Conservation (phyloP, 2,329 filamentous ascomycete species). For the Fusarium pilosicola region DNA sequence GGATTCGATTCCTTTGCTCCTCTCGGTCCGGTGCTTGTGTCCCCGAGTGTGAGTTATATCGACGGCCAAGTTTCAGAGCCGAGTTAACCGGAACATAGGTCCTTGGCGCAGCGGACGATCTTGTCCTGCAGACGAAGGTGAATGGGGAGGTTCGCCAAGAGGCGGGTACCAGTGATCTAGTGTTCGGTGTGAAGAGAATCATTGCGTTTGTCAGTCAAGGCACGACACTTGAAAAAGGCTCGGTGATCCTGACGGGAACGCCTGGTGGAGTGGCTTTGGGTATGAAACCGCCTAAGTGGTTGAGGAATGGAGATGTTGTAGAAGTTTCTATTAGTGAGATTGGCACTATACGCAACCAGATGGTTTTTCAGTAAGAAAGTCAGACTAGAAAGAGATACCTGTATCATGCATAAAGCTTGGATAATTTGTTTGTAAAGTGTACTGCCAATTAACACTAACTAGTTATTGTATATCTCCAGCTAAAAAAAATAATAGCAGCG, state of each 20-base stretch:
- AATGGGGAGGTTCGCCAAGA: constrained; percentile 20
- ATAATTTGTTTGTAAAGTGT: too few species aligned
- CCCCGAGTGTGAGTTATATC: background rate
- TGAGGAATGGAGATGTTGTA: constrained; percentile 14
- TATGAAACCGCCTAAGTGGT: constrained; percentile 11
- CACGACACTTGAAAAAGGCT: constrained; percentile 11
- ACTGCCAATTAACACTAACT: too few species aligned
- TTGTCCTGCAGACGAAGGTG: constrained; percentile 9
- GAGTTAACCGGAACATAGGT: background rate
- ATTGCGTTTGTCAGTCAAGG: constrained; percentile 12
- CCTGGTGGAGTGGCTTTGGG: constrained; percentile 16
- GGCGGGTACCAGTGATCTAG: constrained; percentile 2
- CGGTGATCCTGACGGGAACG: constrained; percentile 19
- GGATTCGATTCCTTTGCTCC: constrained; percentile 22
- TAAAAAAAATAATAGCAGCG: too few species aligned
- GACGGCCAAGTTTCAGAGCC: background rate
- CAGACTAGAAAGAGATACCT: background rate
- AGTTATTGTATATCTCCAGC: too few species aligned
- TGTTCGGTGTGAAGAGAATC: constrained; percentile 5
- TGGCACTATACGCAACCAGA: constrained; percentile 13
- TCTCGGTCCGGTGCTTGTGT: constrained; percentile 8
- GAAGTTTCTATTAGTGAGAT: constrained; percentile 15
- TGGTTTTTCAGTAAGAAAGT: background rate
- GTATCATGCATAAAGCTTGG: too few species aligned
- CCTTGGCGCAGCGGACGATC: background rate